Percentiles rank a stretch among this genome's conserved stretches.
Conservation (phyloP, 1,139 yeast genomes). For the Diutina scorzettiae region DNA sequence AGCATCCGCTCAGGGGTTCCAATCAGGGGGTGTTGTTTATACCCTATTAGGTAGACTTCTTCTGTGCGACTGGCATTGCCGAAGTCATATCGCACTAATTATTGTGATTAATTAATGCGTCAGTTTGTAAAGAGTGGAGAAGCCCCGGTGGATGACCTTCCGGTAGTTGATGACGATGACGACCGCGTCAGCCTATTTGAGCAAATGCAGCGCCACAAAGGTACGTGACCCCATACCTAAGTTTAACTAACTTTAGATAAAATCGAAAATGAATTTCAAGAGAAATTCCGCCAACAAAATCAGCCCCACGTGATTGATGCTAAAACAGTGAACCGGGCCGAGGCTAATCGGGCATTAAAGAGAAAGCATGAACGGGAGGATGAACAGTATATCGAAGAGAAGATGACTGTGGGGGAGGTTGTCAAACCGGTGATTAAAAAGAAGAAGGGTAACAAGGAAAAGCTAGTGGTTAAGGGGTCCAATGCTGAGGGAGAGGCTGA, state of each 20-base stretch:
- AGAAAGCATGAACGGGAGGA: constrained; percentile 8
- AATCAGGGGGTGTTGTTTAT: too few species aligned
- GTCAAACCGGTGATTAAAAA: neutral
- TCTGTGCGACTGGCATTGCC: too few species aligned
- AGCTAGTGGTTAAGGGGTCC: neutral
- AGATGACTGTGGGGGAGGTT: neutral
- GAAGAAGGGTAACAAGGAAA: neutral
- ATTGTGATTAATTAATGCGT: neutral
- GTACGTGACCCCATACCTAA: neutral
- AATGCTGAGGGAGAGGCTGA: neutral
- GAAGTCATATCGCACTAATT: too few species aligned
- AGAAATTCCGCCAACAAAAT: constrained; percentile 23
- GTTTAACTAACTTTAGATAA: constrained; percentile 11
- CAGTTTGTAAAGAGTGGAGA: neutral
- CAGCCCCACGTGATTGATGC: constrained; percentile 26
- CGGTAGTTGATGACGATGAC: neutral
- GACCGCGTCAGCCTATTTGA: neutral
- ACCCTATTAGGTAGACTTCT: too few species aligned
- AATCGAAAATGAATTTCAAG: constrained; percentile 22
- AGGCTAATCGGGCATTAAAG: constrained; percentile 8
- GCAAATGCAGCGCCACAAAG: neutral
- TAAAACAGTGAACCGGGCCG: constrained; percentile 17
- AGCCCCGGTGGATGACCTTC: too few species aligned
- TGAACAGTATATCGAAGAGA: neutral
- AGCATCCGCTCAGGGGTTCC: too few species aligned